Evolutionary conservation across 352 stramenopile genomes (phyloP).

Genomic region (Globisporangium orthogonon): DNA sequence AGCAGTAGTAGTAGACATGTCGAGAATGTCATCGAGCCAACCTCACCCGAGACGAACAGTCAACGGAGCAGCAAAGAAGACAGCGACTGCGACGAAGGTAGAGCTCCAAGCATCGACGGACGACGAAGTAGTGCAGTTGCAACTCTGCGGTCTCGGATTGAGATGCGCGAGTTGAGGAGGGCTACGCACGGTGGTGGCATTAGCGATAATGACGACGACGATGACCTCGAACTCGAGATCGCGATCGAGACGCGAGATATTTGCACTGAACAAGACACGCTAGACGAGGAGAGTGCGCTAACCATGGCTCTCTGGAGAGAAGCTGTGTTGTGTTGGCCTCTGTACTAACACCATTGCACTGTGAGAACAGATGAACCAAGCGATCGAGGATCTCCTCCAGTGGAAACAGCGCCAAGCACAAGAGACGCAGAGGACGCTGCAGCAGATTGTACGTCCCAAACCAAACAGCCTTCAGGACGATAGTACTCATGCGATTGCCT

Average conservation of each 20-base stretch:
- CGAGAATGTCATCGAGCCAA: background rate
- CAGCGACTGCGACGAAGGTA: too few species aligned
- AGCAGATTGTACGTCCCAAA: slow-evolving; percentile 20
- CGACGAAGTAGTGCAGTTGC: background rate
- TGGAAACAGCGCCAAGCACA: slow-evolving; percentile 35
- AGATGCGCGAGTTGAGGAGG: background rate
- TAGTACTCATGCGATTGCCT: background rate
- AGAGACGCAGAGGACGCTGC: slow-evolving; percentile 18
- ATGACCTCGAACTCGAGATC: slow-evolving; percentile 32
- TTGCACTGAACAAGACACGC: slow-evolving; percentile 24
- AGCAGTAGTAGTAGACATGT: too few species aligned
- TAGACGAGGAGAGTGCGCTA: slow-evolving; percentile 26
- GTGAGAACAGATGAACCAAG: slow-evolving; percentile 32
- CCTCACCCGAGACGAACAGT: background rate
- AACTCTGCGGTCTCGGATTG: background rate
- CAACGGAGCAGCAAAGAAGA: too few species aligned
- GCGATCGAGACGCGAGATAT: slow-evolving; percentile 25
- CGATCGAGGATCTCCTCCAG: slow-evolving; percentile 26
- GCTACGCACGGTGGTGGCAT: slow-evolving; percentile 1
- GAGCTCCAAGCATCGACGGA: too few species aligned
- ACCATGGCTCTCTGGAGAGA: too few species aligned
- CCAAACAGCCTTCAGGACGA: background rate
- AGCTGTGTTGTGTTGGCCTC: background rate
- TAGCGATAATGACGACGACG: slow-evolving; percentile 17
- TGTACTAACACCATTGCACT: background rate